Evolutionary conservation across 176 grass and related monocot species (phyloP).

Genomic region (Elymus sibiricus): DNA sequence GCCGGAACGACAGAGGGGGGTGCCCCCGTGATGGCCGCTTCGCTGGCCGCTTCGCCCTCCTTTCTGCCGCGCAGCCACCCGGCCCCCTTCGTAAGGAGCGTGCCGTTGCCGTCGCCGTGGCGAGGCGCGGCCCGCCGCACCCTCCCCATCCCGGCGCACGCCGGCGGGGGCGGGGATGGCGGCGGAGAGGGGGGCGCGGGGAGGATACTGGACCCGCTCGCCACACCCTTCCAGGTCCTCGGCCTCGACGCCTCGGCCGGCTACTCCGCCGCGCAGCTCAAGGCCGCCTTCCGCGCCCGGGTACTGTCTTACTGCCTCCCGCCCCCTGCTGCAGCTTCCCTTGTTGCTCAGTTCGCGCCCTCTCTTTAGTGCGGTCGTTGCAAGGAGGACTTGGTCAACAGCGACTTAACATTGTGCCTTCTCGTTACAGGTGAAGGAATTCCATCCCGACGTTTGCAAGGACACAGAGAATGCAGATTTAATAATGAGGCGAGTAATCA

Average conservation of each 20-base stretch:
- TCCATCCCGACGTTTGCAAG: slow-evolving; percentile 57
- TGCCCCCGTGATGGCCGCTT: slow-evolving; percentile 11
- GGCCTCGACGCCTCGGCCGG: slow-evolving; percentile 35
- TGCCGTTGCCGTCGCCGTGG: neutral
- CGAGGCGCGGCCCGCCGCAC: neutral
- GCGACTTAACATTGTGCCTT: neutral
- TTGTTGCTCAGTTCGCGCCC: neutral
- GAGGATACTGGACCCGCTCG: slow-evolving; percentile 50
- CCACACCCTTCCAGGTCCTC: slow-evolving; percentile 50
- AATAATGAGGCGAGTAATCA: slow-evolving; percentile 44
- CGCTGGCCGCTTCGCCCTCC: neutral
- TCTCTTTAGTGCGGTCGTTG: too few relatives aligned
- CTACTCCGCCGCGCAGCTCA: slow-evolving; percentile 48
- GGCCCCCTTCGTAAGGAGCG: neutral
- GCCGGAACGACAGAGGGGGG: neutral
- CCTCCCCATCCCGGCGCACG: neutral
- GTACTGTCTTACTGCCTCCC: slow-evolving; percentile 4
- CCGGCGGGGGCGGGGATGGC: neutral
- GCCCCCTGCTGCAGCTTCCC: neutral
- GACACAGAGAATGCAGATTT: slow-evolving; percentile 44
- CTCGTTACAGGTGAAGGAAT: slow-evolving; percentile 49
- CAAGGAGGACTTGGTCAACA: neutral
- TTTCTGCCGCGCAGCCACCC: neutral
- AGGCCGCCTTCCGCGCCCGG: slow-evolving; percentile 56
- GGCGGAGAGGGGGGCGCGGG: slow-evolving; percentile 1